Evolutionary conservation across 106 monocot genomes (phyloP), one percentile per base, ranked within the genome.

Genomic region (Alisma plantagoaquatica): DNA sequence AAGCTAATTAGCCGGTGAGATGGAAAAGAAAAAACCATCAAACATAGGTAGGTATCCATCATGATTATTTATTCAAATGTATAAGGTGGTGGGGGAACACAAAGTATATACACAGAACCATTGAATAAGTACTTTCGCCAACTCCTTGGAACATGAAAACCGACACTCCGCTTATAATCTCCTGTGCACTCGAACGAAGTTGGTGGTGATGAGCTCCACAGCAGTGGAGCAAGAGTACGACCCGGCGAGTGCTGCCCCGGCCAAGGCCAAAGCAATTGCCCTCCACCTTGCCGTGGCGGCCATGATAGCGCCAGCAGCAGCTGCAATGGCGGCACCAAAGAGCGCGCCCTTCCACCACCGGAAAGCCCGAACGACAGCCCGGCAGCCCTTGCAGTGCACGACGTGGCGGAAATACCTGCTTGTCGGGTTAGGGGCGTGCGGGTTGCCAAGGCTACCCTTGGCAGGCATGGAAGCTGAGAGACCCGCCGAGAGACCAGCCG

Each of bases 341-440:
- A 87, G 54, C 1, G 38, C 61, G 12, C 65, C 66, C 61, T 51
- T 74, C 81, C 77, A 75, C n/a, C 59, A 44, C 2, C 59, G 23
- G 29, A 67, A 77, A 2, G 29, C 10, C 20, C 43, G 49, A 28
- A 86, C 70, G 7, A 43, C 52, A 8, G 10, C 28, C 17, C 86
- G 62, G 29, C 86, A 86, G 1, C 63, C 67, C 63, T 74, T 86
- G 73, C 86, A 86, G 25, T 86, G 86, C 18, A 80, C 86, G 15
- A 86, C 77, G 33, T 86, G 86, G 8, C 86, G 61, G 60, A 64
- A 77, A 51, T 86, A 86, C 27, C 77, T 31, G 49, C 66, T 86
- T 1, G 73, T 68, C 29, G 63, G 76, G 45, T 86, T 86, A 0
- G 80, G 77, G 3, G 74, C 73, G 23, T 80, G 70, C 29, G 25